Conservation (phyloP, 192 early-diverging fungal genomes). For the Coemansia sp. region DNA sequence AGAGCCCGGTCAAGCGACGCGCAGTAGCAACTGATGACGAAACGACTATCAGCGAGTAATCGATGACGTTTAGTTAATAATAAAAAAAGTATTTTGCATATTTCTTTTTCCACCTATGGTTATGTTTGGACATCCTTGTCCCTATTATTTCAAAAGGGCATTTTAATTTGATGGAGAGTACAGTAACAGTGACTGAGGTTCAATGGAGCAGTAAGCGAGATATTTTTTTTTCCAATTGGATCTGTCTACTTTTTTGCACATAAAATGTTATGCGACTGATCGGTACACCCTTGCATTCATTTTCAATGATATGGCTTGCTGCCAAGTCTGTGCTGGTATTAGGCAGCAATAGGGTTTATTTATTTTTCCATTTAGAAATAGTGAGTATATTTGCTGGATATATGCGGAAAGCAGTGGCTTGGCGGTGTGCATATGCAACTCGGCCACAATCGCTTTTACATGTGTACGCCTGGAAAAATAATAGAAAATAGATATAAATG, state of each 20-base stretch:
- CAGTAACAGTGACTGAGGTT: not conserved
- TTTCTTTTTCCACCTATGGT: not conserved
- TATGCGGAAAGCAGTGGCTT: not conserved
- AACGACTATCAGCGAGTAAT: not conserved
- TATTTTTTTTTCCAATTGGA: not conserved
- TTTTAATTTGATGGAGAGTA: not conserved
- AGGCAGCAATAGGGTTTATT: not conserved
- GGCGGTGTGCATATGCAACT: conserved; percentile 5
- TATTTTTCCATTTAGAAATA: not conserved
- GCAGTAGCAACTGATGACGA: conserved; percentile 20
- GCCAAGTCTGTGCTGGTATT: not conserved
- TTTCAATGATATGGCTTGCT: not conserved
- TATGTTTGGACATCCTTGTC: not conserved
- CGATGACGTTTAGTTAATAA: not conserved
- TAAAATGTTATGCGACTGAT: not conserved
- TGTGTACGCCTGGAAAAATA: not conserved
- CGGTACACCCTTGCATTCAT: not conserved
- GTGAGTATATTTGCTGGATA: not conserved
- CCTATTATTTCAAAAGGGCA: not conserved
- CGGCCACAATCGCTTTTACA: conserved; percentile 6
- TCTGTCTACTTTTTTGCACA: not conserved
- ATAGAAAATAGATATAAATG: not conserved
- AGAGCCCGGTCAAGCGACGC: conserved; percentile 21
- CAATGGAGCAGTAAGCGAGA: not conserved
- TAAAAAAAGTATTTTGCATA: not conserved